phyloP scores from a whole-genome alignment of 768 basidiomycete genomes.

The Mycena epipterygia region DNA sequence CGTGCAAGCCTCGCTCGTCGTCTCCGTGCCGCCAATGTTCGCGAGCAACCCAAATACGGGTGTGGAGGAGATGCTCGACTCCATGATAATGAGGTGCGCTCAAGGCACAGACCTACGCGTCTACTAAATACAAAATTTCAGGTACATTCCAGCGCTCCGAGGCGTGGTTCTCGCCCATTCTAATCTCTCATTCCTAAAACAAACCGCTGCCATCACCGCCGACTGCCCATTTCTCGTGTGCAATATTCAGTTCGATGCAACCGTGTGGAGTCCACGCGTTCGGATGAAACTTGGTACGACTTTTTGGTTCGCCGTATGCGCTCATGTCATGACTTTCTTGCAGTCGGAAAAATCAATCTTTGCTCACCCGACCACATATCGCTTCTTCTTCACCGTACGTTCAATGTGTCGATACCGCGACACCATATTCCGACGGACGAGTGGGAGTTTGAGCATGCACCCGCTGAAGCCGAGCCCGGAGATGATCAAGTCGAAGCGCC shows the following conservation, averaged over 20 bases:
- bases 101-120: not conserved
- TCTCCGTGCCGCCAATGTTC: constrained; percentile 89
- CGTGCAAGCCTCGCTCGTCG: constrained; percentile 72
- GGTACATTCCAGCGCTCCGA: constrained; percentile 88
- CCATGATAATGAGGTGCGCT: constrained; percentile 92
- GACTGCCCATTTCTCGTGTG: constrained; percentile 91
- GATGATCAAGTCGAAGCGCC: constrained; percentile 54
- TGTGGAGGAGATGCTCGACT: constrained; percentile 91
- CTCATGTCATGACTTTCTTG: not conserved
- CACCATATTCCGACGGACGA: constrained; percentile 87
- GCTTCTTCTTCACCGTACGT: constrained; percentile 89
- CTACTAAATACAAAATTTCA: constrained; percentile 45
- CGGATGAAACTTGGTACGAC: constrained; percentile 83
- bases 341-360: constrained; percentile 89
- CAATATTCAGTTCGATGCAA: constrained; percentile 82
- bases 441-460: constrained; percentile 91
- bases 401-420: constrained; percentile 95
- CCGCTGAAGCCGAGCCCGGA: constrained; percentile 80
- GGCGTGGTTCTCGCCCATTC: constrained; percentile 93
- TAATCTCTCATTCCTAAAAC: constrained; percentile 75
- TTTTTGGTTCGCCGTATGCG: not conserved
- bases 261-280: constrained; percentile 89
- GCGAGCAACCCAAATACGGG: constrained; percentile 79
- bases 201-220: constrained; percentile 75
- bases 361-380: constrained; percentile 95